These are phyloP conservation scores for Plasmodium gaboni DNA, from an alignment of 169 alveolate genomes.

Conservation along the genomic window DNA sequence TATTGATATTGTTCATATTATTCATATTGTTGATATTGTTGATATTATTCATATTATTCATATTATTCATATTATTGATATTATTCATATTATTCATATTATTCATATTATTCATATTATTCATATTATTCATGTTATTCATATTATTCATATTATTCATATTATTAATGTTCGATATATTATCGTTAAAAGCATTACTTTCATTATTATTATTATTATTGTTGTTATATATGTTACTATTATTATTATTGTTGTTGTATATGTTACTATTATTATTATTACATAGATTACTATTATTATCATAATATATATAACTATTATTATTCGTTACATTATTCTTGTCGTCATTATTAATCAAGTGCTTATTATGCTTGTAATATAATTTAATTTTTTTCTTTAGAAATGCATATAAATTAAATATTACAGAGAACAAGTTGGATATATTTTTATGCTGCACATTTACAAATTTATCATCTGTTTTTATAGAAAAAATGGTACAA, in stretches of 20 bases:
- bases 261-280: slow-evolving; percentile 14
- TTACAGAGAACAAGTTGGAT: slow-evolving; percentile 37
- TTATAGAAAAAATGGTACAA: slow-evolving; percentile 48
- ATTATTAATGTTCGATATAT: neutral
- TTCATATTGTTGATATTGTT: neutral
- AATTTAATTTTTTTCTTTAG: slow-evolving; percentile 25
- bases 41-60: neutral
- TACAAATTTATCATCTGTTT: slow-evolving; percentile 57
- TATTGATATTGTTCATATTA: neutral
- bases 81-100: neutral
- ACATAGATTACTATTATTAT: slow-evolving; percentile 3
- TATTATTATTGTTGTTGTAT: neutral
- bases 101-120: neutral
- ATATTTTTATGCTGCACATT: slow-evolving; percentile 52
- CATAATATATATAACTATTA: neutral
- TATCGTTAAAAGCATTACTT: neutral
- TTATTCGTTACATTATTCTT: neutral
- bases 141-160: neutral
- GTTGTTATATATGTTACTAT: neutral
- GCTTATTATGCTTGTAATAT: slow-evolving; percentile 12
- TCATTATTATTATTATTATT: neutral
- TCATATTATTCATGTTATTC: neutral
- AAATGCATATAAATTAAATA: slow-evolving; percentile 47
- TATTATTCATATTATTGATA: neutral
- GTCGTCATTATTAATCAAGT: slow-evolving; percentile 11